Conservation (phyloP, 768 basidiomycete genomes). For the Tylopilus sp. region DNA sequence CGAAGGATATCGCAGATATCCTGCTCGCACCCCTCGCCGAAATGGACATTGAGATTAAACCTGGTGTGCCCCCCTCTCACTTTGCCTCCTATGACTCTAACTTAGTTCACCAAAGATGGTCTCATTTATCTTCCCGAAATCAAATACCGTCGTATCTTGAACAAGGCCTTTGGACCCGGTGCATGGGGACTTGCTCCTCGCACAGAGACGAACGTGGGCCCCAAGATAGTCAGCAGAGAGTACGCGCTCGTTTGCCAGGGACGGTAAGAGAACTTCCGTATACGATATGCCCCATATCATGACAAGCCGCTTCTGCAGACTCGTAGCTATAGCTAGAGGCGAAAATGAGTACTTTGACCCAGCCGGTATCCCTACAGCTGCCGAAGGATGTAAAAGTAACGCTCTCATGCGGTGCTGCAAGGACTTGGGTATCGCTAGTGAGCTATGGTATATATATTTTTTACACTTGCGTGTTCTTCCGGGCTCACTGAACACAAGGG, state of each 20-base stretch:
- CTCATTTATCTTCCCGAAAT: conserved; percentile 95
- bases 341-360: conserved; percentile 98
- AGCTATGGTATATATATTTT: conserved; percentile 76
- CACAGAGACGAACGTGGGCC: conserved; percentile 85
- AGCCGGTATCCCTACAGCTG: conserved; percentile 86
- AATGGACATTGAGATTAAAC: conserved; percentile 88
- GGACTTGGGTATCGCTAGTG: conserved; percentile 92
- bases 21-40: conserved; percentile 74
- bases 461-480: background rate
- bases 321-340: conserved; percentile 88
- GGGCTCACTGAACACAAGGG: conserved; percentile 47
- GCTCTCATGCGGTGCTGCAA: conserved; percentile 98
- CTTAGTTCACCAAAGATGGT: conserved; percentile 56
- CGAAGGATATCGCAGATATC: conserved; percentile 66
- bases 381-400: conserved; percentile 94
- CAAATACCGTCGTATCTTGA: conserved; percentile 89
- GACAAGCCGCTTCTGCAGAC: conserved; percentile 38
- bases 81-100: background rate
- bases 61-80: conserved; percentile 49
- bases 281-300: background rate
- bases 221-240: conserved; percentile 86
- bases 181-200: conserved; percentile 96
- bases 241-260: conserved; percentile 94
- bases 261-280: conserved; percentile 47
- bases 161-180: conserved; percentile 93